Evolutionary conservation across 2,329 filamentous ascomycete genomes (phyloP).

Genomic region (Aureobasidium sp.): DNA sequence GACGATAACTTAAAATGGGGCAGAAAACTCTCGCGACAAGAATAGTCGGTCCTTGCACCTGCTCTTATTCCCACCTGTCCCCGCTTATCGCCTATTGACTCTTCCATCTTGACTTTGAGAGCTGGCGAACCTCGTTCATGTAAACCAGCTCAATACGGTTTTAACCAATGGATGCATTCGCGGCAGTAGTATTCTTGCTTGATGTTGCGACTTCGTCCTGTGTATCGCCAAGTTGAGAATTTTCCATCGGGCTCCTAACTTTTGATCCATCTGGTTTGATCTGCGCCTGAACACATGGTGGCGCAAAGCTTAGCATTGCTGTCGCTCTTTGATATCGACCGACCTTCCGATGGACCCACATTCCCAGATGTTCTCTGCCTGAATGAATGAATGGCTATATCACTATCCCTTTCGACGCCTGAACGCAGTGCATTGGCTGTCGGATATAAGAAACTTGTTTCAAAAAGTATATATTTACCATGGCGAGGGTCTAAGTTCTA

Average conservation of each 20-base stretch:
- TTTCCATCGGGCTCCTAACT: not conserved
- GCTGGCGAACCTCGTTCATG: not conserved
- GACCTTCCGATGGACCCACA: not conserved
- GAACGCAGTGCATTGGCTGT: too few relatives aligned
- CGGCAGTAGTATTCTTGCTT: too few relatives aligned
- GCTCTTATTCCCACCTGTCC: slow-evolving; percentile 10
- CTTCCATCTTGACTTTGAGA: not conserved
- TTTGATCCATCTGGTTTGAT: not conserved
- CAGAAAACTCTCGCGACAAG: slow-evolving; percentile 9
- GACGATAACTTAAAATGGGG: not conserved
- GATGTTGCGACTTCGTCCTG: too few relatives aligned
- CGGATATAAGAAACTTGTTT: too few relatives aligned
- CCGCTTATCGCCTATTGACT: not conserved
- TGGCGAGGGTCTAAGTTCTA: too few relatives aligned
- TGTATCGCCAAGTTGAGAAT: not conserved
- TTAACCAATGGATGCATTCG: too few relatives aligned
- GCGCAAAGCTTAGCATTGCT: slow-evolving; percentile 10
- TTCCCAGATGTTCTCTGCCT: not conserved
- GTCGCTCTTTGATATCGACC: slow-evolving; percentile 2
- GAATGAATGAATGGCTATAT: not conserved
- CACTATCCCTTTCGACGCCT: too few relatives aligned
- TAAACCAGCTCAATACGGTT: not conserved
- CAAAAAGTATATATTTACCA: too few relatives aligned
- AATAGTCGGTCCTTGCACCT: slow-evolving; percentile 1
- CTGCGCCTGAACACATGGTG: not conserved